Base-by-base conservation (phyloP, 2,329 filamentous ascomycete genomes). In the Clonostachys chloroleuca region DNA sequence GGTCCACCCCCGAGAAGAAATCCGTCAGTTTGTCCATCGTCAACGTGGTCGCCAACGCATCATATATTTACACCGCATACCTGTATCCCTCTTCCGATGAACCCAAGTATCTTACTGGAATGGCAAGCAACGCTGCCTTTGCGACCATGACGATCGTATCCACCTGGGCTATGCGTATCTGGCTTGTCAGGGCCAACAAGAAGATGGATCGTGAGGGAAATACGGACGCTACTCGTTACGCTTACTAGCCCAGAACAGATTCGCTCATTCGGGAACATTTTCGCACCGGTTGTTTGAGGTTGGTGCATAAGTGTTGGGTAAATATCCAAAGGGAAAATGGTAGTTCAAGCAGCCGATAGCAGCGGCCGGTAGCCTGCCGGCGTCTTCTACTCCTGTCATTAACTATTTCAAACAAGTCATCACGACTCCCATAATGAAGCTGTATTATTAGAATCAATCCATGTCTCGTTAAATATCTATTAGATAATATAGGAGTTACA, bases 1-100 rank as follows among this genome's bases (percentile, higher is more conserved):
- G 67, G 0, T 69, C 70, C 20, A 73, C 68, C 0, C 63, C 63
- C 2, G 69, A 74, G 56, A 73, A 73, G 56, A 72, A 72, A 48
- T 68, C 70, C 0, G 62, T 46, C 20, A 40, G 35, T 30, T 12
- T 46, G n/a, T 46, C 44, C 13, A 56, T 52, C 49, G 43, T 40
- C 34, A 56, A 52, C 36, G 51, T 50, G 2, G 36, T 52, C 14
- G 52, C 46, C 14, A 55, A 54, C 42, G 34, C 48, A 6, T 40
- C 47, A 9, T 51, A 45, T 34, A 49, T 55, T 10, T 55, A 54
- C 43, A 55, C 53, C 3, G 52, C 52, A 1, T 55, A 55, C 47
- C 46, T 55, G 5, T 55, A 52, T 50, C 52, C 52, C 3, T 43
- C 46, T 16, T 24, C 39, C 5, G 52, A 51, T 40, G 42, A 36